Percentiles rank a stretch among this genome's conserved stretches.
Conservation (phyloP, 1,284 basidiomycete species). For the Leccinum fallax region DNA sequence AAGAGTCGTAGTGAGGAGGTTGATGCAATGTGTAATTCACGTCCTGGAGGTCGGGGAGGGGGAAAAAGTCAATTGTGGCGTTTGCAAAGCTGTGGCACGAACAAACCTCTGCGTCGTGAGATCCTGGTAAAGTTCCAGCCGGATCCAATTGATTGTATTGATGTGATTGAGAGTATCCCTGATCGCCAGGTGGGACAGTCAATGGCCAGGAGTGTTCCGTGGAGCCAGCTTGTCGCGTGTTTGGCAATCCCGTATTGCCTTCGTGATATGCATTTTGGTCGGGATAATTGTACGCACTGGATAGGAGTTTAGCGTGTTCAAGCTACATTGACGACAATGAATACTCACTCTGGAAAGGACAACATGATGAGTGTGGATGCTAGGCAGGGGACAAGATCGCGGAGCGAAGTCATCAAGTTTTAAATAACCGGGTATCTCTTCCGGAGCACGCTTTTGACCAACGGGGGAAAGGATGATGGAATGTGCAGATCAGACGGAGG, state of each 20-base stretch:
- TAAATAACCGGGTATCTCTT: constrained; percentile 25
- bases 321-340: not conserved
- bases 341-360: constrained; percentile 20
- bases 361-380: constrained; percentile 20
- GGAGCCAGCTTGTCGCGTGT: not conserved
- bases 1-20: not conserved
- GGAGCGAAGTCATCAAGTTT: constrained; percentile 10
- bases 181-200: not conserved
- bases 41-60: constrained; percentile 10
- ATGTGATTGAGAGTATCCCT: constrained; percentile 4
- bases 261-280: constrained; percentile 6
- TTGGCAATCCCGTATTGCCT: constrained; percentile 1
- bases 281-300: constrained; percentile 11
- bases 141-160: constrained; percentile 2
- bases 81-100: constrained; percentile 7
- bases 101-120: constrained; percentile 13
- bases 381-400: constrained; percentile 6
- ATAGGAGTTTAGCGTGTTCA: constrained; percentile 5
- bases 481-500: constrained; percentile 21
- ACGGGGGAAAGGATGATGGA: constrained; percentile 19
- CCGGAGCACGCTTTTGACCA: constrained; percentile 21
- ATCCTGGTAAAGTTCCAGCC: constrained; percentile 3
- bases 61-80: not conserved
- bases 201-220: constrained; percentile 6
- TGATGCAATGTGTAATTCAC: not conserved